Base-by-base conservation (phyloP, 169 alveolate genomes). In the Cystoisospora suis region DNA sequence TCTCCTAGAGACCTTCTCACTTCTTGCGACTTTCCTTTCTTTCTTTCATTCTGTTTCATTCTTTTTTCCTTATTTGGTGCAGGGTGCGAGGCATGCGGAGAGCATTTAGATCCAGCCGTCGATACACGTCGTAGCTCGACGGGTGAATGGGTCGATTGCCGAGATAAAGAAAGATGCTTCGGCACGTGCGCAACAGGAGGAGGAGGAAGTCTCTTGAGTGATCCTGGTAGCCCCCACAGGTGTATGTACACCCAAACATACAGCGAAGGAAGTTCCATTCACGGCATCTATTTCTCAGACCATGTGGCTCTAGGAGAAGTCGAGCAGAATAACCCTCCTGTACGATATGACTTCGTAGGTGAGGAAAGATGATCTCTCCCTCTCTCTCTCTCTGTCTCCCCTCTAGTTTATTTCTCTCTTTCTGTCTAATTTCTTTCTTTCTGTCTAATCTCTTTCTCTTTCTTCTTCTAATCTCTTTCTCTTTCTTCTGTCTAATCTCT, bases 191-290 rank as follows among this genome's bases (percentile, higher is more conserved):
- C 69, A 0, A 88, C 72, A 38, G 40, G 65, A 20, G 61, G 86
- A 4, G 92, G 75, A 44, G 47, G 29, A 29, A 58, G 85, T 38
- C 44, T 93, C 77, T n/a, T n/a, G n/a, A n/a, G n/a, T n/a, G n/a
- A n/a, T n/a, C n/a, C n/a, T n/a, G 32, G 94, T 59, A 77, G 92
- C 38, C 53, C 75, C 42, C 56, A 88, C 53, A 46, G 47, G 61
- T 97, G 98, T 81, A 46, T 77, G 6, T 97, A 96, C 90, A 85
- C 72, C 27, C 90, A 93, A 46, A 72, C 94, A 20, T 97, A 97
- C 91, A 94, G 96, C 40, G 98, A 97, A 80, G 98, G 98, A 17
- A 92, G 96, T 59, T 42, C 92, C 47, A 94, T 96, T 46, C 49
- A 81, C 17, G 98, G 98, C n/a, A 86, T 93, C 83, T 81, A 95